These are phyloP conservation scores for Crithidia sp. DNA, from an alignment of 208 protist genomes.

Conservation along the genomic window DNA sequence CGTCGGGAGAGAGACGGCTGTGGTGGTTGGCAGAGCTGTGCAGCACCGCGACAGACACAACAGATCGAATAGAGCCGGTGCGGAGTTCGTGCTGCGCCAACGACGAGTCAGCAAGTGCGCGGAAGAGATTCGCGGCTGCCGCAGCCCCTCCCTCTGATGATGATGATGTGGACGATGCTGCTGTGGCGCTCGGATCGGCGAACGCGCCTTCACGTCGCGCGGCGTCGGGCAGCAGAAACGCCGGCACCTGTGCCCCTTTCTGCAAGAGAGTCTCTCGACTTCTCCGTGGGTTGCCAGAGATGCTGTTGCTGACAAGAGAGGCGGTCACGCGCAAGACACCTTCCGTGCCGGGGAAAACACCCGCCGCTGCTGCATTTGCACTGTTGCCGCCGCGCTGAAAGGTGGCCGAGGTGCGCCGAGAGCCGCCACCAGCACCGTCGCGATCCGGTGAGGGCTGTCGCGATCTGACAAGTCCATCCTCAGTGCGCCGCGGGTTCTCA, in stretches of 20 bases:
- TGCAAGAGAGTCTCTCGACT: slow-evolving; percentile 42
- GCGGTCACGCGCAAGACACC: slow-evolving; percentile 56
- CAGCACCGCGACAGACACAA: slow-evolving; percentile 71
- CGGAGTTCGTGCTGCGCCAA: slow-evolving; percentile 76
- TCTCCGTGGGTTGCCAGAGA: slow-evolving; percentile 66
- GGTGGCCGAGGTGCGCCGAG: background rate
- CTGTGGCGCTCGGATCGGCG: no score
- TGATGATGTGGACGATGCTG: background rate
- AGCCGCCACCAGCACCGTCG: background rate
- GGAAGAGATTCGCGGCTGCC: slow-evolving; percentile 57
- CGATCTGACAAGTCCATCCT: slow-evolving; percentile 19
- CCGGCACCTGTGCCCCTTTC: slow-evolving; percentile 48
- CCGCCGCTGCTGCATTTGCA: background rate
- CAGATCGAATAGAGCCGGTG: slow-evolving; percentile 58
- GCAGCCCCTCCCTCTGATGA: background rate
- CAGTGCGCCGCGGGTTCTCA: background rate
- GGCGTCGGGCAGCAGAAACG: slow-evolving; percentile 22
- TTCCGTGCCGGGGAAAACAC: slow-evolving; percentile 36
- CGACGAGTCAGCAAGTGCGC: slow-evolving; percentile 55
- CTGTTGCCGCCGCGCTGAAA: background rate
- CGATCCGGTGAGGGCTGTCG: slow-evolving; percentile 17
- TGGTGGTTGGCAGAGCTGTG: slow-evolving; percentile 16
- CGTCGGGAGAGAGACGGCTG: background rate
- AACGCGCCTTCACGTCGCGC: background rate
- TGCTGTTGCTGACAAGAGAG: slow-evolving; percentile 65